These are phyloP conservation scores for Aschersonia sp. DNA, from an alignment of 2,329 filamentous ascomycete genomes.

Conservation along the genomic window DNA sequence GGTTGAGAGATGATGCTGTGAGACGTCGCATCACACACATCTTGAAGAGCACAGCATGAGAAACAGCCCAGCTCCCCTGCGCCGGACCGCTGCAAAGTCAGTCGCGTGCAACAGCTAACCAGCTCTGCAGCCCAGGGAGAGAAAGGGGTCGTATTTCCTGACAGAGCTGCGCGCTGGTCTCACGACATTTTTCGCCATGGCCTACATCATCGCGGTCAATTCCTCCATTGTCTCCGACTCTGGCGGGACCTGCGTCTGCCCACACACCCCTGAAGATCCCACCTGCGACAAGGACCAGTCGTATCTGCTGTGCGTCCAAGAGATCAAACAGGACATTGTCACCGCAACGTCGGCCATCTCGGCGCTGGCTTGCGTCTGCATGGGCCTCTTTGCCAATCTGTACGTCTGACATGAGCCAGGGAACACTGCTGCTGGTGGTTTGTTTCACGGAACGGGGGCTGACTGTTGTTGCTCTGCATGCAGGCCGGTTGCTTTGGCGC, in stretches of 20 bases:
- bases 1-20: background rate
- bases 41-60: background rate
- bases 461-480: background rate
- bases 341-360: conserved; percentile 77
- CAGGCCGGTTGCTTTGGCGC: conserved; percentile 23
- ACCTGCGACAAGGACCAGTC: conserved; percentile 37
- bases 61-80: background rate
- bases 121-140: conserved; percentile 42
- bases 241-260: conserved; percentile 66
- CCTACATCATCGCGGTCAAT: conserved; percentile 40
- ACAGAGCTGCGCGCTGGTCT: conserved; percentile 75
- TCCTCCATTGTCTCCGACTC: conserved; percentile 42
- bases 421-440: conserved; percentile 2
- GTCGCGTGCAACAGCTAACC: background rate
- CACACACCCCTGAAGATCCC: conserved; percentile 31
- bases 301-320: conserved; percentile 48
- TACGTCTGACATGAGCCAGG: conserved; percentile 14
- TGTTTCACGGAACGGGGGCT: background rate
- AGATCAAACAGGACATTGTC: conserved; percentile 62
- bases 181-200: conserved; percentile 60
- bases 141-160: conserved; percentile 63
- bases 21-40: background rate
- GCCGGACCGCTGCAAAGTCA: background rate
- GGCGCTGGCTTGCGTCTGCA: conserved; percentile 64
- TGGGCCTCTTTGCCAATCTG: conserved; percentile 73